Base-by-base conservation (phyloP, 306 rosid species). In the Chamaecrista fasciculata region DNA sequence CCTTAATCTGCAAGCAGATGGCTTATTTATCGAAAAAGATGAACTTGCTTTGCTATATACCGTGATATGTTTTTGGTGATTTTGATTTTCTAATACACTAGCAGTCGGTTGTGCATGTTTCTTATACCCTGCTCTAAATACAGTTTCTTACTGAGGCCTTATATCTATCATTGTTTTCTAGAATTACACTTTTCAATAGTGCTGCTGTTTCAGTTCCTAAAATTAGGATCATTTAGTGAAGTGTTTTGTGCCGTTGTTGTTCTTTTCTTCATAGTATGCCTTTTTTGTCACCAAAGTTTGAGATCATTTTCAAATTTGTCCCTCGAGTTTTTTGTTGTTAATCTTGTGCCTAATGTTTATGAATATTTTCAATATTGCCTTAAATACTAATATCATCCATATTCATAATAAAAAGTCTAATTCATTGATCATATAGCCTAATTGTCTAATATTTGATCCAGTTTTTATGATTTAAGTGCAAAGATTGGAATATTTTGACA, bases 1-100 rank as follows among this genome's bases (percentile, higher is more conserved):
- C 65, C 58, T 60, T 18, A 57, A 69, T 55, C 53, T 11, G 49
- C 67, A 58, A 44, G 46, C 37, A 48, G n/a, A 62, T 56, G 70
- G 42, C 44, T 67, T 76, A 60, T 31, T 34, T 71, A 28, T 53
- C 8, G 62, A 26, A 28, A 31, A 48, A 21, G 16, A 46, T 72
- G 14, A 42, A 26, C 29, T 16, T 73, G 77, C 39, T 61, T 31
- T 44, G n/a, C n/a, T n/a, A n/a, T n/a, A n/a, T n/a, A n/a, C n/a
- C n/a, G n/a, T n/a, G n/a, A 47, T 39, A 16, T 46, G 23, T 29
- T 18, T 10, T 46, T 46, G 19, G 19, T 70, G 44, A 36, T 52
- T 51, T 25, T 44, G 55, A 55, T 69, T 43, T 23, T 28, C 48
- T 25, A 1, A 4, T 48, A 12, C 6, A 26, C 15, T 15, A 37